phyloP scores from a whole-genome alignment of 257 asterid genomes.

The Mitragyna speciosa region DNA sequence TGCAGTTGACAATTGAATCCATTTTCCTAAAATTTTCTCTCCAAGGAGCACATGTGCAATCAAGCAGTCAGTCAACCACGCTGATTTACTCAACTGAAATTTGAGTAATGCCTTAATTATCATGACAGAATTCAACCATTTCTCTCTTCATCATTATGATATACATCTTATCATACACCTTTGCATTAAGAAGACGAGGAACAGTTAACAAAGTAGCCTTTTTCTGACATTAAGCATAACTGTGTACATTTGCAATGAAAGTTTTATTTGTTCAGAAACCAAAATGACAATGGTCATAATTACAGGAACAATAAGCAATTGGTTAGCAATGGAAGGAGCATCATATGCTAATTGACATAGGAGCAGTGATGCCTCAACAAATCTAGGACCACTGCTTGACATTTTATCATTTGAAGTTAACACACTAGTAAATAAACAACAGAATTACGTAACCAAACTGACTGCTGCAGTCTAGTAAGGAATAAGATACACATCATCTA shows the following conservation, averaged over 20 bases:
- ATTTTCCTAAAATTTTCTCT: neutral
- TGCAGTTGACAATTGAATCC: too few relatives aligned
- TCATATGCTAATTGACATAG: slow-evolving; percentile 2
- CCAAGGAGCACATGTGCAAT: neutral
- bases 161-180: neutral
- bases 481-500: slow-evolving; percentile 5
- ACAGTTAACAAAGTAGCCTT: neutral
- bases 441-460: neutral
- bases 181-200: neutral
- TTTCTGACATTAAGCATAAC: neutral
- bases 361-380: neutral
- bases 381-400: slow-evolving; percentile 3
- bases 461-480: slow-evolving; percentile 3
- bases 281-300: neutral
- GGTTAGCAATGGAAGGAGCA: neutral
- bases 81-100: too few relatives aligned
- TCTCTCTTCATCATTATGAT: neutral
- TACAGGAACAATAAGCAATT: neutral
- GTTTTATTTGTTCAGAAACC: neutral
- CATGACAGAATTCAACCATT: neutral
- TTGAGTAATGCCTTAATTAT: neutral
- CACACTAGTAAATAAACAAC: neutral
- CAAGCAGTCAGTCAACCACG: neutral
- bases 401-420: neutral
- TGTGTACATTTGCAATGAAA: neutral